These are phyloP conservation scores for Candida ipomoeae DNA, from an alignment of 805 yeast genomes.

Conservation along the genomic window DNA sequence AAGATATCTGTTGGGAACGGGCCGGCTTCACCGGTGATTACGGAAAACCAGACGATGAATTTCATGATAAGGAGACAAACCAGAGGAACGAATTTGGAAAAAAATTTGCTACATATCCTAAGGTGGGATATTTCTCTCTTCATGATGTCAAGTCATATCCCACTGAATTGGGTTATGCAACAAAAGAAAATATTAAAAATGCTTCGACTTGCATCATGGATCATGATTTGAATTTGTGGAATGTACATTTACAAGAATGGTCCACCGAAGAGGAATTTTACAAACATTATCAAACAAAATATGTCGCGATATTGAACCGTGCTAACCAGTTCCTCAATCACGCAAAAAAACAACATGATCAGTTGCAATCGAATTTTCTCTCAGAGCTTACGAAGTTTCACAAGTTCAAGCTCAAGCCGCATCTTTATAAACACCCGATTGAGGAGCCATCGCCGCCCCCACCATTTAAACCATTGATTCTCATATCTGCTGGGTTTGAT, in stretches of 20 bases:
- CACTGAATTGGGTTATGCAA: constrained; percentile 73
- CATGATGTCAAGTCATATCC: constrained; percentile 88
- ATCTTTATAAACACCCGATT: constrained; percentile 24
- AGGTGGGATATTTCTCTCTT: constrained; percentile 76
- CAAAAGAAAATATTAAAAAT: constrained; percentile 62
- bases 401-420: constrained; percentile 31
- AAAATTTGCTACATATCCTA: constrained; percentile 44
- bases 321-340: constrained; percentile 61
- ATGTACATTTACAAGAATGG: constrained; percentile 72
- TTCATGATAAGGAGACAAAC: constrained; percentile 26
- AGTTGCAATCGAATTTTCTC: constrained; percentile 27
- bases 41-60: constrained; percentile 47
- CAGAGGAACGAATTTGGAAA: constrained; percentile 48
- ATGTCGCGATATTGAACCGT: constrained; percentile 56
- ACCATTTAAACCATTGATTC: constrained; percentile 47
- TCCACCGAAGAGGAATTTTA: constrained; percentile 60
- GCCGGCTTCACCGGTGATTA: constrained; percentile 53
- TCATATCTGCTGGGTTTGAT: constrained; percentile 86
- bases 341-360: constrained; percentile 44
- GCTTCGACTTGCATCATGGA: constrained; percentile 78
- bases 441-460: constrained; percentile 33
- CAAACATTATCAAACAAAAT: constrained; percentile 54
- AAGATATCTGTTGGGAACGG: constrained; percentile 79
- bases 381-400: constrained; percentile 25
- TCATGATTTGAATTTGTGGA: constrained; percentile 79